These are phyloP conservation scores for Mycosarcoma mackinlayi DNA, from an alignment of 1,284 basidiomycete genomes.

Conservation along the genomic window DNA sequence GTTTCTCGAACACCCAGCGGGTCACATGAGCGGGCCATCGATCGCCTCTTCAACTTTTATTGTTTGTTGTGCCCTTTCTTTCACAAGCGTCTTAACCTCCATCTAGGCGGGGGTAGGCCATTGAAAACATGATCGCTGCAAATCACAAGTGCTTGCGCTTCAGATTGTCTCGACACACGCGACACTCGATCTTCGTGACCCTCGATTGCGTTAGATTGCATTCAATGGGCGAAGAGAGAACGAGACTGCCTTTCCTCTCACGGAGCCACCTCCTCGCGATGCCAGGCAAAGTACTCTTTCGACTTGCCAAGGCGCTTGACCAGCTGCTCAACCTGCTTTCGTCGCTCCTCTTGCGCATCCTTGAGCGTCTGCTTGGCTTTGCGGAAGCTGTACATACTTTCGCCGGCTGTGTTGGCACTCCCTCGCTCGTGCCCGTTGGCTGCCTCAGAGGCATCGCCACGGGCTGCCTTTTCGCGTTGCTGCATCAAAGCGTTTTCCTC, in stretches of 20 bases:
- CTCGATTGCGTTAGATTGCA: too few species aligned
- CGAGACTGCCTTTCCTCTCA: conserved; percentile 4
- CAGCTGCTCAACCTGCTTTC: conserved; percentile 34
- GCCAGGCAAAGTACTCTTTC: conserved; percentile 55
- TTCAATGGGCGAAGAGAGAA: not conserved
- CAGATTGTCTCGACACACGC: too few species aligned
- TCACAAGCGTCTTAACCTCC: too few species aligned
- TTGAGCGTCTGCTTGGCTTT: conserved; percentile 49
- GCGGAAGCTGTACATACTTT: conserved; percentile 37
- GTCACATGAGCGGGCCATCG: too few species aligned
- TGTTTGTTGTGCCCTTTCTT: too few species aligned
- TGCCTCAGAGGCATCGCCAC: not conserved
- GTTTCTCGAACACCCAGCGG: too few species aligned
- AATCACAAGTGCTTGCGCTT: too few species aligned
- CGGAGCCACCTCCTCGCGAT: conserved; percentile 39
- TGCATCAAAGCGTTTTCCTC: conserved; percentile 41
- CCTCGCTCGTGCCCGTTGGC: not conserved
- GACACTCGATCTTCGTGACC: too few species aligned
- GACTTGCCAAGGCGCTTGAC: conserved; percentile 29
- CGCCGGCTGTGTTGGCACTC: not conserved
- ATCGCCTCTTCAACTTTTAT: too few species aligned
- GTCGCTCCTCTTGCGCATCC: conserved; percentile 44
- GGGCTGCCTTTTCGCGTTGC: conserved; percentile 26
- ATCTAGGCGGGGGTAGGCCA: too few species aligned
- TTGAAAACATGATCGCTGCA: too few species aligned